Percentiles rank a stretch among this genome's conserved stretches.
Evolutionary conservation across 163 green algal genomes (phyloP).

Genomic region (Scenedesmus sp.): DNA sequence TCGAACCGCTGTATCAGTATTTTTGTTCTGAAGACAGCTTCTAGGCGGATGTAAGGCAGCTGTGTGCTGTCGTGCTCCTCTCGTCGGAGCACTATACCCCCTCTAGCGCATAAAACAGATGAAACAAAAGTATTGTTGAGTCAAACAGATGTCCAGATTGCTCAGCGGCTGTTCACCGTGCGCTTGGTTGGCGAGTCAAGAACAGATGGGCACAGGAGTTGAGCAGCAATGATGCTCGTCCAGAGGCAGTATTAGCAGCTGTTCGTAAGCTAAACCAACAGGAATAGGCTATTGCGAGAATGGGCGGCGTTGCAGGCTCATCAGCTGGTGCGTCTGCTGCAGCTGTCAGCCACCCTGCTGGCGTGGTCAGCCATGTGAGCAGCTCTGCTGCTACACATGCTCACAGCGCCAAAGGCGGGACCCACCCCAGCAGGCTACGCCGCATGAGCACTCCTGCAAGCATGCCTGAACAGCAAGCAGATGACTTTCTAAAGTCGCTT

Average conservation of each 20-base stretch:
- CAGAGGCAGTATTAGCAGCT: not conserved
- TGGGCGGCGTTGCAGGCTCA: not conserved
- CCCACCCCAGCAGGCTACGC: not conserved
- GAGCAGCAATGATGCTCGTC: not conserved
- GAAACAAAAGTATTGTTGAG: too few relatives aligned
- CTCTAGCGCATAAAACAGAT: too few relatives aligned
- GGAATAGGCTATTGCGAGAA: not conserved
- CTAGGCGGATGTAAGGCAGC: too few relatives aligned
- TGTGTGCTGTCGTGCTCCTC: too few relatives aligned
- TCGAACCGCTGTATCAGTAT: too few relatives aligned
- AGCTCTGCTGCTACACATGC: not conserved
- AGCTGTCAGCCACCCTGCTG: not conserved
- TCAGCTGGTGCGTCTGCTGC: not conserved
- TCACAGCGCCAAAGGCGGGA: not conserved
- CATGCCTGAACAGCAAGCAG: not conserved
- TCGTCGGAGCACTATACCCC: too few relatives aligned
- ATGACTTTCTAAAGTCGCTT: not conserved
- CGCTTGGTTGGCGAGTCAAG: too few relatives aligned
- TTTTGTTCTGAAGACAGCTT: too few relatives aligned
- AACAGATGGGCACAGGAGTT: not conserved
- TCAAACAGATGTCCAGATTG: too few relatives aligned
- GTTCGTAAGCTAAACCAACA: not conserved
- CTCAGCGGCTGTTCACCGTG: too few relatives aligned
- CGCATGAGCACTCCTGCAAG: conserved; percentile 6
- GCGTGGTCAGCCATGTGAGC: not conserved